phyloP scores from a whole-genome alignment of 1,284 basidiomycete species.

The Cryptococcus sp. region DNA sequence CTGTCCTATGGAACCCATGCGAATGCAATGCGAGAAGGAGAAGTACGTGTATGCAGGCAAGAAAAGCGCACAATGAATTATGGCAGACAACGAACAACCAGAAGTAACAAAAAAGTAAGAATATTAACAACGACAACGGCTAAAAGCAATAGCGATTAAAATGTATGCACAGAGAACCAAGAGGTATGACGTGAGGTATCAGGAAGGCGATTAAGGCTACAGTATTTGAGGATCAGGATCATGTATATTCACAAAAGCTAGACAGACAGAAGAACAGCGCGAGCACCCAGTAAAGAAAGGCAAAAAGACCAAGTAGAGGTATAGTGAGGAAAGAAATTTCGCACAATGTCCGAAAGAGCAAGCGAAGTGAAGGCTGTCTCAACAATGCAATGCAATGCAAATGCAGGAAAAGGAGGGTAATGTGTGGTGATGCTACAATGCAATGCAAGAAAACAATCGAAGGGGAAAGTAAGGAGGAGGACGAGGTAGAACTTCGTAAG shows the following conservation, averaged over 20 bases:
- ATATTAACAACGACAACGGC: neutral
- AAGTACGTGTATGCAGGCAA: neutral
- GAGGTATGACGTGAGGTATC: neutral
- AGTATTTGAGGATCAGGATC: neutral
- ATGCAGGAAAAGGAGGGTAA: conserved; percentile 4
- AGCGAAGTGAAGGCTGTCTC: neutral
- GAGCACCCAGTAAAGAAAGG: neutral
- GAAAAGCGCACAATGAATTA: neutral
- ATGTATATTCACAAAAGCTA: conserved; percentile 2
- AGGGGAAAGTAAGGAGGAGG: neutral
- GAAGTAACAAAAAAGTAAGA: neutral
- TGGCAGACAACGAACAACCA: neutral
- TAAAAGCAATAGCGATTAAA: neutral
- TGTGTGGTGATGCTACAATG: conserved; percentile 9
- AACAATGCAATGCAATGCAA: conserved; percentile 16
- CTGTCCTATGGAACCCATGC: neutral
- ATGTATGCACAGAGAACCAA: neutral
- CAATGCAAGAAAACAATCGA: neutral
- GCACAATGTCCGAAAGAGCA: conserved; percentile 7
- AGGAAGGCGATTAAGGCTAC: neutral
- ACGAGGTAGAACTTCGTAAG: neutral
- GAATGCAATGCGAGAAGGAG: neutral
- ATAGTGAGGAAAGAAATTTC: neutral
- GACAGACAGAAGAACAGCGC: conserved; percentile 1
- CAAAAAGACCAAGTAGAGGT: neutral